A percentile compares a stretch with the other conserved stretches of the same genome.
These are phyloP conservation scores for Exophiala phaeomuriformis DNA, from an alignment of 2,329 filamentous ascomycete species.

Conservation along the genomic window DNA sequence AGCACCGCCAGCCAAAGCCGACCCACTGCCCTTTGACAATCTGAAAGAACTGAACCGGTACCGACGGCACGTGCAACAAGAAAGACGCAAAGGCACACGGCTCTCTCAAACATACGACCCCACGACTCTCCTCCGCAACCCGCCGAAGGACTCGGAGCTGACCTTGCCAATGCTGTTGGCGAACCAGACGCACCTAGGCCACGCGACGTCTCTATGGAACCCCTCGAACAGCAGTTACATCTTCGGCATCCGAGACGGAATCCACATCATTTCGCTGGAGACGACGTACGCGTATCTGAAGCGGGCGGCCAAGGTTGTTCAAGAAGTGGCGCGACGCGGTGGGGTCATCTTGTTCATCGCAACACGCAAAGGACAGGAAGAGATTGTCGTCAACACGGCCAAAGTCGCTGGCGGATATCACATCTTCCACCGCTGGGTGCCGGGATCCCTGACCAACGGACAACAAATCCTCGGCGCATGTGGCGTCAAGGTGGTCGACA, in stretches of 20 bases:
- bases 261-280: slow-evolving; percentile 91
- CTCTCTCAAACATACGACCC: slow-evolving; percentile 22
- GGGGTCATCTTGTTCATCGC: slow-evolving; percentile 88
- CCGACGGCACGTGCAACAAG: slow-evolving; percentile 5
- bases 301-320: slow-evolving; percentile 86
- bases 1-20: neutral
- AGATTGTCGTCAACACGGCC: slow-evolving; percentile 73
- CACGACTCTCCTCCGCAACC: slow-evolving; percentile 49
- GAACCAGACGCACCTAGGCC: slow-evolving; percentile 80
- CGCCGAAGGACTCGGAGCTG: slow-evolving; percentile 69
- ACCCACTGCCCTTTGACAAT: slow-evolving; percentile 8
- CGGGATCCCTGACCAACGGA: slow-evolving; percentile 85
- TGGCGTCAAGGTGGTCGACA: slow-evolving; percentile 67
- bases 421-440: slow-evolving; percentile 86
- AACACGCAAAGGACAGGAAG: slow-evolving; percentile 72
- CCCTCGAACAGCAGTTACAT: slow-evolving; percentile 91
- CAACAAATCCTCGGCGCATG: slow-evolving; percentile 74
- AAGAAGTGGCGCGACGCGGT: slow-evolving; percentile 73
- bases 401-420: slow-evolving; percentile 72
- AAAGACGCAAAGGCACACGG: slow-evolving; percentile 9
- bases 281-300: slow-evolving; percentile 80
- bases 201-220: slow-evolving; percentile 88
- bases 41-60: slow-evolving; percentile 12
- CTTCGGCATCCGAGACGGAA: slow-evolving; percentile 75
- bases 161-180: slow-evolving; percentile 87